phyloP scores from a whole-genome alignment of 352 stramenopile species.

The Globisporangium nodosum region DNA sequence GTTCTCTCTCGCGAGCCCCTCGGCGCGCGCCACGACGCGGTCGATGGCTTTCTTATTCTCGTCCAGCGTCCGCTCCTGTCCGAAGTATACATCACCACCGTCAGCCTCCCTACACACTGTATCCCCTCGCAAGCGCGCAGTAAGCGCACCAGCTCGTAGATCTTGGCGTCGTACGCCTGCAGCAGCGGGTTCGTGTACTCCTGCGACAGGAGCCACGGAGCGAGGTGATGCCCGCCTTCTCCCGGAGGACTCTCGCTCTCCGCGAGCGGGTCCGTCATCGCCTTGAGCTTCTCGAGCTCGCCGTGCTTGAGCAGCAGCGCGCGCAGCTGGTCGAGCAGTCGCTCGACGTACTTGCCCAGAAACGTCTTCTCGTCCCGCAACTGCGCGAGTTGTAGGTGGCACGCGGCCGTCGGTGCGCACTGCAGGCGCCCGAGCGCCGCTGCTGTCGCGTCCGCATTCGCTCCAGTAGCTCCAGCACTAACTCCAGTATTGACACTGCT shows the following conservation, averaged over 20 bases:
- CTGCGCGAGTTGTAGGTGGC: constrained; percentile 35
- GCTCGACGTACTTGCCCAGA: constrained; percentile 58
- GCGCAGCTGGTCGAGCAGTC: constrained; percentile 56
- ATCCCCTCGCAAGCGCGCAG: background rate
- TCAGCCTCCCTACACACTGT: background rate
- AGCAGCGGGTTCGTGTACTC: constrained; percentile 72
- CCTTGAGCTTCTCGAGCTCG: constrained; percentile 69
- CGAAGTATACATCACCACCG: background rate
- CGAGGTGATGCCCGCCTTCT: constrained; percentile 10
- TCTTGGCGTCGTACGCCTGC: constrained; percentile 74
- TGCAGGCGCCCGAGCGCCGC: constrained; percentile 3
- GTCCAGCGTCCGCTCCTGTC: constrained; percentile 35
- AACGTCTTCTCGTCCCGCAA: constrained; percentile 63
- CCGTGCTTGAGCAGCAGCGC: constrained; percentile 54
- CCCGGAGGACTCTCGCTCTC: constrained; percentile 8
- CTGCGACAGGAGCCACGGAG: constrained; percentile 63
- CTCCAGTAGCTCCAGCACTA: background rate
- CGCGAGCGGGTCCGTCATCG: constrained; percentile 29
- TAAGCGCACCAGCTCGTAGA: constrained; percentile 51
- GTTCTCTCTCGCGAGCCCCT: constrained; percentile 62
- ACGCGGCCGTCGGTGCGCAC: constrained; percentile 17
- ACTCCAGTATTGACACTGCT: background rate
- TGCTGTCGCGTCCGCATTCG: background rate
- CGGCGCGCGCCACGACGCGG: constrained; percentile 33
- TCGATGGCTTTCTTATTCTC: constrained; percentile 65